These are phyloP conservation scores for Trichomonascaceae sp. DNA, from an alignment of 1,139 yeast genomes.

Conservation along the genomic window DNA sequence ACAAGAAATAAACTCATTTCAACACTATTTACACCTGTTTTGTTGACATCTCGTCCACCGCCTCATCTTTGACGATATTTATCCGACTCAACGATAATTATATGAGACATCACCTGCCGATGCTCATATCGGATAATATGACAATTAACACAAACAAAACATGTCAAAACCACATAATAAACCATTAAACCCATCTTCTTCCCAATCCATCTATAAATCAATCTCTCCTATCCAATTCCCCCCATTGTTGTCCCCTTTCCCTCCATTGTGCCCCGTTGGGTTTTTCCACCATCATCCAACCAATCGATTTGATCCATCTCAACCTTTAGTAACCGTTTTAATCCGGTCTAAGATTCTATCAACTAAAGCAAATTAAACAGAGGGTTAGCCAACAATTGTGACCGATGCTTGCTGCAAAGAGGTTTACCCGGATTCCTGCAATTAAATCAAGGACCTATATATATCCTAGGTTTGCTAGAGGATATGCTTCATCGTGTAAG, in stretches of 20 bases:
- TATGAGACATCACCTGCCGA: neutral
- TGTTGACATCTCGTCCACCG: no score
- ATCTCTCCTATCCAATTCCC: neutral
- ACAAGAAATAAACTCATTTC: no score
- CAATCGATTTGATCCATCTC: neutral
- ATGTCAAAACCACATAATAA: neutral
- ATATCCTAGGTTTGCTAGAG: conserved; percentile 17
- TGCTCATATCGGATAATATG: neutral
- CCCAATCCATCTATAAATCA: no score
- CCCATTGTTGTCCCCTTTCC: no score
- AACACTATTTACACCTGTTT: no score
- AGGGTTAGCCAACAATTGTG: conserved; percentile 4
- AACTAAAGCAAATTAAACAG: neutral
- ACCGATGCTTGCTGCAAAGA: conserved; percentile 9
- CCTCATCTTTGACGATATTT: neutral
- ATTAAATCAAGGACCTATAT: neutral
- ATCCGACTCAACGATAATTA: neutral
- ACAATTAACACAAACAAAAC: neutral
- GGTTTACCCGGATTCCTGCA: neutral
- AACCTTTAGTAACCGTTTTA: conserved; percentile 9
- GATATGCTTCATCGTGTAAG: conserved; percentile 25
- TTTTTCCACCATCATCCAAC: neutral
- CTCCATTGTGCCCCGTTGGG: no score
- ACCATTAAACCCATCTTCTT: neutral
- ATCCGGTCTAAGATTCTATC: neutral